These are phyloP conservation scores for Penicilliopsis zonata DNA, from an alignment of 495 filamentous ascomycete species.

Conservation along the genomic window DNA sequence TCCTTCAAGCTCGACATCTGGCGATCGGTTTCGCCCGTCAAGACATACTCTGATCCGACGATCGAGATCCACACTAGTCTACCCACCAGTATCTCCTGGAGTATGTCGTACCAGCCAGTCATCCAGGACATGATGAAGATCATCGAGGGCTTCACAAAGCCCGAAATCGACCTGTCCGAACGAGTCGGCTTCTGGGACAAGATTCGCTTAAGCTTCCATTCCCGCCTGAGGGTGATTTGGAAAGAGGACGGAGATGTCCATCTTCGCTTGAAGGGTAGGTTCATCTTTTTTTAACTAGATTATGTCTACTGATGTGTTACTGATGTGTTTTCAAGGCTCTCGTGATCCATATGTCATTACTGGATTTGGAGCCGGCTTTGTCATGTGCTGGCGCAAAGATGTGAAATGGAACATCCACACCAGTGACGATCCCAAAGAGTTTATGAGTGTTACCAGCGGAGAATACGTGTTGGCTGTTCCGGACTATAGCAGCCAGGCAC, in stretches of 20 bases:
- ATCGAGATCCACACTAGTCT: conserved; percentile 87
- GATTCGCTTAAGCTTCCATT: conserved; percentile 89
- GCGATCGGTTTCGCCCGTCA: conserved; percentile 86
- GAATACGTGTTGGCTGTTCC: conserved; percentile 91
- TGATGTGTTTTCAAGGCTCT: conserved; percentile 34
- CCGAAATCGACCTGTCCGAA: conserved; percentile 86
- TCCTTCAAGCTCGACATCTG: conserved; percentile 76
- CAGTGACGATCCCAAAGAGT: conserved; percentile 74
- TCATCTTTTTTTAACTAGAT: background rate
- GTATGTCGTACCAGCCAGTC: conserved; percentile 91
- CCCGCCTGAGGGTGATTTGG: conserved; percentile 80
- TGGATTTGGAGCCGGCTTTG: conserved; percentile 82
- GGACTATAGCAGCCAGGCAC: conserved; percentile 81
- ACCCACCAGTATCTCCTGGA: conserved; percentile 91
- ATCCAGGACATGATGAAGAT: conserved; percentile 99
- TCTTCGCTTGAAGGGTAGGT: conserved; percentile 71
- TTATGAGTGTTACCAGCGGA: conserved; percentile 91
- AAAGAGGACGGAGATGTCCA: conserved; percentile 94
- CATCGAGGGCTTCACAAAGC: conserved; percentile 93
- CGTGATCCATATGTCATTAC: conserved; percentile 91
- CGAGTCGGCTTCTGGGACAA: conserved; percentile 98
- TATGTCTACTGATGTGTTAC: background rate
- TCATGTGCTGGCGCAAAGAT: conserved; percentile 95
- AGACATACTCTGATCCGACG: conserved; percentile 86
- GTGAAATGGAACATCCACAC: conserved; percentile 75